Conservation (phyloP, 75 land plant genomes). For the Chamaecyparis obtusa region DNA sequence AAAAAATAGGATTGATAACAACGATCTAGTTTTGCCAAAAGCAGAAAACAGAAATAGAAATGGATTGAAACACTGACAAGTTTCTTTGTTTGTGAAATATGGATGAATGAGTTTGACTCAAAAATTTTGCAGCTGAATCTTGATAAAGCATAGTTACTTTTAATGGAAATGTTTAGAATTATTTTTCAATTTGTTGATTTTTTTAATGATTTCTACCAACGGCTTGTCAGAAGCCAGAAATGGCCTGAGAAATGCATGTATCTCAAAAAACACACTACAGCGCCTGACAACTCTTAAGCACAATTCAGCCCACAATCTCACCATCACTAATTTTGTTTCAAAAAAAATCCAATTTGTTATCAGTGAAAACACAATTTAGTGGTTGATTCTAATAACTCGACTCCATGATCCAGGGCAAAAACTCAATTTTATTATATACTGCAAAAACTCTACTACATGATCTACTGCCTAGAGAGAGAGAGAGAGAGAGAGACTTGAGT, state of each 20-base stretch:
- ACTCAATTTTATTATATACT: no score
- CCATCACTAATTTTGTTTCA: neutral
- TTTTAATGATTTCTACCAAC: neutral
- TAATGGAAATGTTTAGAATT: neutral
- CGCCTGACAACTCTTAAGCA: neutral
- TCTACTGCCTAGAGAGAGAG: neutral
- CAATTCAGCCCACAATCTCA: neutral
- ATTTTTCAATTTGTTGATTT: neutral
- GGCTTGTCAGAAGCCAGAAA: neutral
- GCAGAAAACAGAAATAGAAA: no score
- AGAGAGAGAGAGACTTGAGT: no score
- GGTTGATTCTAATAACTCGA: neutral
- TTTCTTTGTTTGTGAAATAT: no score
- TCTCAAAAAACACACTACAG: neutral
- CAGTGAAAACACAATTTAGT: neutral
- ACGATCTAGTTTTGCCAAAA: neutral
- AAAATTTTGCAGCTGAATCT: no score
- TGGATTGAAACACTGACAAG: neutral
- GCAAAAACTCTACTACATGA: neutral
- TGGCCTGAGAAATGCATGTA: neutral
- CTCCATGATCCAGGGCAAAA: neutral
- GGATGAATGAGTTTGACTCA: no score
- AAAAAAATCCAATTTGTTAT: neutral
- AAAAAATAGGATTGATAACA: neutral
- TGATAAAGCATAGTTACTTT: neutral